phyloP scores from a whole-genome alignment of 1,284 basidiomycete species.

The Cryptococcus floricola region DNA sequence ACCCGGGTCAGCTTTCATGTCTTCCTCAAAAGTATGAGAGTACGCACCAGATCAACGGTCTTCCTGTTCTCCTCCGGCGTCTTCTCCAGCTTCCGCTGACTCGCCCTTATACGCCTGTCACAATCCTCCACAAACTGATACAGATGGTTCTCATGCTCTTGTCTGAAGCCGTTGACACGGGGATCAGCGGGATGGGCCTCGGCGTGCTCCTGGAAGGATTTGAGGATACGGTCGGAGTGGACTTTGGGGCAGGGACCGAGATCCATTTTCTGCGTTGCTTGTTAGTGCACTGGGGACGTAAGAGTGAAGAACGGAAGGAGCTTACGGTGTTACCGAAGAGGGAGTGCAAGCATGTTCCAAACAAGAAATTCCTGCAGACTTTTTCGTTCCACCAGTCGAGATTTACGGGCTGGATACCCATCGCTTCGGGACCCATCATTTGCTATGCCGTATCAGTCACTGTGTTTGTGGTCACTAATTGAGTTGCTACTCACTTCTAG shows the following conservation, averaged over 20 bases:
- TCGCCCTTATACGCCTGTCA: constrained; percentile 89
- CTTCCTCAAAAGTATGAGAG: neutral
- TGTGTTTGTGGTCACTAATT: too few relatives aligned
- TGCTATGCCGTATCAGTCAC: constrained; percentile 57
- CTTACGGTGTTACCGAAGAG: constrained; percentile 97
- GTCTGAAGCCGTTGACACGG: constrained; percentile 75
- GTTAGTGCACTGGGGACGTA: neutral
- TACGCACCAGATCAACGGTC: constrained; percentile 82
- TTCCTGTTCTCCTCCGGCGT: constrained; percentile 99
- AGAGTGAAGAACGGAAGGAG: constrained; percentile 18
- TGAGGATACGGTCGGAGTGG: constrained; percentile 88
- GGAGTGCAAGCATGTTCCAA: constrained; percentile 95
- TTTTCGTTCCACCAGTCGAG: constrained; percentile 94
- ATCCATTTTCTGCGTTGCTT: constrained; percentile 86
- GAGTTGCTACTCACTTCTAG: constrained; percentile 42
- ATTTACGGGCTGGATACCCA: constrained; percentile 89
- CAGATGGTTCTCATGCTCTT: constrained; percentile 93
- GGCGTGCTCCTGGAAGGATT: constrained; percentile 78
- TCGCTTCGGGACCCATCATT: constrained; percentile 99
- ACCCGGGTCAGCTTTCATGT: neutral
- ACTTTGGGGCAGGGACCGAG: constrained; percentile 95
- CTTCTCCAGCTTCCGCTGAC: constrained; percentile 93
- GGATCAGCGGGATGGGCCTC: constrained; percentile 71
- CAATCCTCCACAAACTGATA: constrained; percentile 96
- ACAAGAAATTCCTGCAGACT: constrained; percentile 98